phyloP scores from a whole-genome alignment of 139 green algal species.

The Picochlorum sp. region DNA sequence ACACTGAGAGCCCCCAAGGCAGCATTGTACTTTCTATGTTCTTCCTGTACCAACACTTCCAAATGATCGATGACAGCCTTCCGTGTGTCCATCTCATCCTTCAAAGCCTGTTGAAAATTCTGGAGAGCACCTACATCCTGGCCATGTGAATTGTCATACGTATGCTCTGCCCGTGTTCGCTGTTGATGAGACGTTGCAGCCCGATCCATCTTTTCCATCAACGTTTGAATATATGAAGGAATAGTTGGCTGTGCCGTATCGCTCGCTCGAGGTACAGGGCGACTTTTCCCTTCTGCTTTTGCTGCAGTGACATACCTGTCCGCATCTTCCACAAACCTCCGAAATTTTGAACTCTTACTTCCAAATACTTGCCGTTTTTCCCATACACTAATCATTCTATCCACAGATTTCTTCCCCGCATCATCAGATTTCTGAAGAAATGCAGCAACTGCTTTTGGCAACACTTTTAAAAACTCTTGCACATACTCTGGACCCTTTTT shows the following conservation, averaged over 20 bases:
- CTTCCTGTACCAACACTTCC: not conserved
- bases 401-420: constrained; percentile 12
- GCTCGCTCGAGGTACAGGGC: not conserved
- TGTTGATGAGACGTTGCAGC: too few species aligned
- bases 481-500: constrained; percentile 65
- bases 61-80: not conserved
- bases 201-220: too few species aligned
- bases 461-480: constrained; percentile 45
- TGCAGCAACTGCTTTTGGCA: constrained; percentile 39
- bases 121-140: not conserved
- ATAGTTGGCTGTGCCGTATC: not conserved
- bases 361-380: constrained; percentile 41
- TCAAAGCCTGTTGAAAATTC: constrained; percentile 1
- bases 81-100: not conserved
- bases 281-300: not conserved
- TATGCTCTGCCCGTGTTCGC: too few species aligned
- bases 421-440: constrained; percentile 36
- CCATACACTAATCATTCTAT: constrained; percentile 42
- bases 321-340: constrained; percentile 18
- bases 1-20: not conserved
- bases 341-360: constrained; percentile 15
- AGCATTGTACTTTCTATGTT: not conserved
- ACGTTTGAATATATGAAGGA: not conserved
- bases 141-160: too few species aligned
- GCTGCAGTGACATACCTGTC: not conserved